Evolutionary conservation across 345 rosid genomes (phyloP), one percentile per base, ranked within the genome.

Genomic region (Lumnitzera littorea): DNA sequence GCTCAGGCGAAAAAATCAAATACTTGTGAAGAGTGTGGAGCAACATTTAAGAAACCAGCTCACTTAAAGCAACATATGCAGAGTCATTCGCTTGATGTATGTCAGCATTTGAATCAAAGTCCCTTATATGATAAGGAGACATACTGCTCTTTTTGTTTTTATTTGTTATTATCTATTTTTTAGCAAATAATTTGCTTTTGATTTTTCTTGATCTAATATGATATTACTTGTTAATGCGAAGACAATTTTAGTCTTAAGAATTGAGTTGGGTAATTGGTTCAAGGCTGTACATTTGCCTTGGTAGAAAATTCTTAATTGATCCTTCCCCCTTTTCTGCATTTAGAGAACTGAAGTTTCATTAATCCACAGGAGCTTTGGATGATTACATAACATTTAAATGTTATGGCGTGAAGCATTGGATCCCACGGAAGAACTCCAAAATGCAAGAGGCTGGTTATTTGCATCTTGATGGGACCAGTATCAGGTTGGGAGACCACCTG

Each of bases 401-500:
- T 61, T 24, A 58, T 62, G 60, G 96, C 70, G 97, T 92, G 96
- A 88, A 82, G 96, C 98, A 92, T 89, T 92, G 98, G 98, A 92
- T 89, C 97, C 98, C 97, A 68, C 53, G 51, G 67, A 75, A 70
- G 96, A 92, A 87, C 97, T 92, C 98, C 98, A 90, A 92, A 86
- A 92, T 92, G 98, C 85, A 4, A 70, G 91, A 85, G 98, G 91
- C 86, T 85, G 76, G 66, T 24, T 55, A 63, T 70, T 60, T 23
- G 50, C 20, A 66, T 50, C 82, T 85, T 80, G 86, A 82, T 50
- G 78, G 96, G 96, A 87, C 89, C 58, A 92, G 97, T 92, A 87
- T 92, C 96, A 89, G 96, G 98, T 70, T 62, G 97, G 98, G 97
- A 72, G 96, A 87, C 96, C 96, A 58, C 98, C 97, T 87, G 96